These are phyloP conservation scores for Penicillium sp. DNA, from an alignment of 2,329 filamentous ascomycete species.

Conservation along the genomic window DNA sequence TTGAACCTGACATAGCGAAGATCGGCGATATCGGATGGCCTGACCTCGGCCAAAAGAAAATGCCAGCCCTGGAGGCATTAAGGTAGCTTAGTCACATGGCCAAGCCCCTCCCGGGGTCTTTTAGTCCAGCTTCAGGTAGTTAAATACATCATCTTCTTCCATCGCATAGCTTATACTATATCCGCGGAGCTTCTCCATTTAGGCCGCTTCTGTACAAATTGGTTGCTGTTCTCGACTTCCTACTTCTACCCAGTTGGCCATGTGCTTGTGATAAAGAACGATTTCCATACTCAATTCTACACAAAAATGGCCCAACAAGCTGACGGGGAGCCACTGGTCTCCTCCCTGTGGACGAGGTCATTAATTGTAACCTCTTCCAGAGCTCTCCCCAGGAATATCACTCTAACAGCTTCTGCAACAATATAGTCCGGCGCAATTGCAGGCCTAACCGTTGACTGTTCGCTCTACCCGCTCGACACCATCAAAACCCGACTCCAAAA, in stretches of 20 bases:
- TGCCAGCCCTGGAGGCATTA: too few species aligned
- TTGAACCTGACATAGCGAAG: constrained; percentile 11
- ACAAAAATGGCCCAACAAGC: constrained; percentile 30
- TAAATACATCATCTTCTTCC: too few species aligned
- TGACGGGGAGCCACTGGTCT: constrained; percentile 38
- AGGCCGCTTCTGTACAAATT: neutral
- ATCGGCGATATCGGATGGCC: constrained; percentile 26
- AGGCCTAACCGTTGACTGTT: constrained; percentile 93
- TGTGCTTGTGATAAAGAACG: constrained; percentile 17
- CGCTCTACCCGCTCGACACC: constrained; percentile 96
- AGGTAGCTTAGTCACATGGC: too few species aligned
- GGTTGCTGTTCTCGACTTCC: neutral
- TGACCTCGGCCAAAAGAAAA: constrained; percentile 28
- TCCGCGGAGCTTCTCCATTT: constrained; percentile 19
- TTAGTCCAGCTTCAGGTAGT: too few species aligned
- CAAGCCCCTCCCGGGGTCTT: too few species aligned
- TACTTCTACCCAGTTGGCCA: constrained; percentile 3
- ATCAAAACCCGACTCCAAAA: constrained; percentile 92
- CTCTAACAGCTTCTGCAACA: constrained; percentile 10
- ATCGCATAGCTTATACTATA: too few species aligned
- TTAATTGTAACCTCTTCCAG: constrained; percentile 32
- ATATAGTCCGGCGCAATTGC: constrained; percentile 80
- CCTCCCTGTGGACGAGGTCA: constrained; percentile 47
- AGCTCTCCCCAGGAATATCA: neutral
- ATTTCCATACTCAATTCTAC: neutral